phyloP scores from a whole-genome alignment of 768 basidiomycete genomes.

The Suillus sp. region DNA sequence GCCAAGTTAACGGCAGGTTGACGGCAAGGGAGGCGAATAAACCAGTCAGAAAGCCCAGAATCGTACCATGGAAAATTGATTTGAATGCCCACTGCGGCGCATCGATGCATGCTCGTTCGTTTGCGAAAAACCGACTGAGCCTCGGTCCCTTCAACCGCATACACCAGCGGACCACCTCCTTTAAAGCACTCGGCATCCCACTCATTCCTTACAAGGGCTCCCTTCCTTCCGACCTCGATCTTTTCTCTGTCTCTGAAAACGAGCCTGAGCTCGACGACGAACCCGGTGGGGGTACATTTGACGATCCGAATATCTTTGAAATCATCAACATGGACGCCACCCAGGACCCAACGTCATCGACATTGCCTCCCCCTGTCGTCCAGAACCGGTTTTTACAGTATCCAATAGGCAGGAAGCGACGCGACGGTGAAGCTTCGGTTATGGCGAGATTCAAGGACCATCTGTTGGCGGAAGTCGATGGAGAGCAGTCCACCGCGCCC shows the following conservation, averaged over 20 bases:
- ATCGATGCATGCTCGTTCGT: background rate
- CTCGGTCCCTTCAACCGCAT: constrained; percentile 10
- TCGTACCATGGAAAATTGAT: constrained; percentile 3
- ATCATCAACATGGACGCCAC: constrained; percentile 5
- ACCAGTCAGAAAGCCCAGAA: too few relatives aligned
- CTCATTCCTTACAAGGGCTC: constrained; percentile 16
- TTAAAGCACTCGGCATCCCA: constrained; percentile 19
- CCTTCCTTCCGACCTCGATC: constrained; percentile 11
- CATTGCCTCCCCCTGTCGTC: constrained; percentile 5
- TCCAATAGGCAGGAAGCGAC: background rate
- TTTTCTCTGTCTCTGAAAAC: constrained; percentile 20
- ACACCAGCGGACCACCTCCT: constrained; percentile 17
- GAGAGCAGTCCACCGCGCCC: constrained; percentile 45
- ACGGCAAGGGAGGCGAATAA: background rate
- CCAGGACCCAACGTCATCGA: background rate
- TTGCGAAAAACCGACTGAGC: constrained; percentile 19
- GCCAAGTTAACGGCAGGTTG: background rate
- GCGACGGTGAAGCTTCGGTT: background rate
- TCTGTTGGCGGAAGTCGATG: constrained; percentile 30
- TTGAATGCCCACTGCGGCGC: background rate
- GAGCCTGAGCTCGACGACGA: constrained; percentile 6
- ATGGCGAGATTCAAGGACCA: constrained; percentile 18
- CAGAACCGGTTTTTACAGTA: constrained; percentile 8
- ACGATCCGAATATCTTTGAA: constrained; percentile 1
- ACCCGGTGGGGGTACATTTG: background rate